These are phyloP conservation scores for Pascua guehoae DNA, from an alignment of 1,284 basidiomycete species.

Conservation along the genomic window DNA sequence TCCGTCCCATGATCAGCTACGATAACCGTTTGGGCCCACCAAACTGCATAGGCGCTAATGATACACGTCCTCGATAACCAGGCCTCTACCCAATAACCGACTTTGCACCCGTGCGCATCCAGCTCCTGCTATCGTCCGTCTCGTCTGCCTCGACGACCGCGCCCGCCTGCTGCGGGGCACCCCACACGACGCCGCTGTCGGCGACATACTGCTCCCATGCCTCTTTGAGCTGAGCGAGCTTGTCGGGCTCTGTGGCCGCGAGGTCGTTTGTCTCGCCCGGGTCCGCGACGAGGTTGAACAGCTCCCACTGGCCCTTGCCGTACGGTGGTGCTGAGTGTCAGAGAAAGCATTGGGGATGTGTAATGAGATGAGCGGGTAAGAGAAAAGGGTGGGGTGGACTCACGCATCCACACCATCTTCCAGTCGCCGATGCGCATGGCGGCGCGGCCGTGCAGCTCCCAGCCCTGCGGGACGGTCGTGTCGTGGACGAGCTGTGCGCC, in stretches of 20 bases:
- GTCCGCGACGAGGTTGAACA: slow-evolving; percentile 30
- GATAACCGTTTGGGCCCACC: too few species aligned
- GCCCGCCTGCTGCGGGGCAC: background rate
- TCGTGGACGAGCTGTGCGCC: slow-evolving; percentile 3
- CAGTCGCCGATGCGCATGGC: slow-evolving; percentile 31
- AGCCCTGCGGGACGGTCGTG: slow-evolving; percentile 1
- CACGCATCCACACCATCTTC: slow-evolving; percentile 22
- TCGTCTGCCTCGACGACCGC: background rate
- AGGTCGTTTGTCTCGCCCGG: slow-evolving; percentile 32
- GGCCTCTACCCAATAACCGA: too few species aligned
- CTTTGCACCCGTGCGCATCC: too few species aligned
- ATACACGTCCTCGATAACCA: too few species aligned
- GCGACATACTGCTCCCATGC: slow-evolving; percentile 17
- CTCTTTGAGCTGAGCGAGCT: slow-evolving; percentile 22
- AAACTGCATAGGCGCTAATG: too few species aligned
- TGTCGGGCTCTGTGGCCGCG: slow-evolving; percentile 14
- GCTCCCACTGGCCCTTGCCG: slow-evolving; percentile 22
- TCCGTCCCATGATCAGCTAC: too few species aligned
- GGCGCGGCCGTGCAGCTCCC: slow-evolving; percentile 14
- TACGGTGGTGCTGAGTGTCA: background rate
- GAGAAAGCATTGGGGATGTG: slow-evolving; percentile 11
- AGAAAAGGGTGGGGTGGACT: background rate
- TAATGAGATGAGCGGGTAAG: too few species aligned
- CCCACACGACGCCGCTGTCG: slow-evolving; percentile 15
- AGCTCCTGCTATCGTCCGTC: too few species aligned